phyloP scores from a whole-genome alignment of 148 eudicot genomes.

The Arctostaphylos glauca region DNA sequence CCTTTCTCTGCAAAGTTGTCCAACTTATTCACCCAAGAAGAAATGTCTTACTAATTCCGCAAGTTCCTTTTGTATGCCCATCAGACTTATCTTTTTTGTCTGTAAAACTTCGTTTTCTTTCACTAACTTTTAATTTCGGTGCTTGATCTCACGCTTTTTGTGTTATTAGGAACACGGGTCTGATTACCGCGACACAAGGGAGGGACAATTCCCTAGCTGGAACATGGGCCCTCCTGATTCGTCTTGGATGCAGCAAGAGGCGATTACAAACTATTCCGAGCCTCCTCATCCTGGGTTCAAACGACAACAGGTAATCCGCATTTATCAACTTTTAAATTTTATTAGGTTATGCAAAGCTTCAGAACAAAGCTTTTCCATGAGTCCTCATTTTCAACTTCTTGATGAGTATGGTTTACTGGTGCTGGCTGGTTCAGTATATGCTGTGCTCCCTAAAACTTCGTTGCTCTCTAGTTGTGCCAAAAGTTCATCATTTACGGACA shows the following conservation, averaged over 20 bases:
- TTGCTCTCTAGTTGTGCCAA: neutral
- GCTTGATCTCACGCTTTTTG: neutral
- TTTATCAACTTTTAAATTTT: neutral
- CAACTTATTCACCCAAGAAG: neutral
- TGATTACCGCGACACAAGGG: slow-evolving; percentile 56
- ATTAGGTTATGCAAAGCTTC: neutral
- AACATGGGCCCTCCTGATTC: slow-evolving; percentile 47
- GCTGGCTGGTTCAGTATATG: neutral
- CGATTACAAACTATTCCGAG: slow-evolving; percentile 39
- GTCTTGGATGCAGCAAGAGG: slow-evolving; percentile 54
- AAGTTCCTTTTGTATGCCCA: neutral
- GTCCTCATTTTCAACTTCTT: neutral
- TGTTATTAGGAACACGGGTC: slow-evolving; percentile 55
- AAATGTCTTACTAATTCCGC: neutral
- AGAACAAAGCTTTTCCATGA: neutral
- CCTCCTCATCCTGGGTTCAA: slow-evolving; percentile 48
- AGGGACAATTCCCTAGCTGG: slow-evolving; percentile 44
- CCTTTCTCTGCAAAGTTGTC: neutral
- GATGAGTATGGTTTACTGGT: neutral
- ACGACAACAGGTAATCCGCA: slow-evolving; percentile 54
- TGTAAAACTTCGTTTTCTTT: neutral
- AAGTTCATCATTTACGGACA: neutral
- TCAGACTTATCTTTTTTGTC: neutral
- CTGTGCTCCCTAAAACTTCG: neutral
- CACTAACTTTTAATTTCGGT: neutral